Evolutionary conservation across 2,329 filamentous ascomycete species (phyloP), one percentile per base, ranked within the genome.

Genomic region (Penicillium digitatum): DNA sequence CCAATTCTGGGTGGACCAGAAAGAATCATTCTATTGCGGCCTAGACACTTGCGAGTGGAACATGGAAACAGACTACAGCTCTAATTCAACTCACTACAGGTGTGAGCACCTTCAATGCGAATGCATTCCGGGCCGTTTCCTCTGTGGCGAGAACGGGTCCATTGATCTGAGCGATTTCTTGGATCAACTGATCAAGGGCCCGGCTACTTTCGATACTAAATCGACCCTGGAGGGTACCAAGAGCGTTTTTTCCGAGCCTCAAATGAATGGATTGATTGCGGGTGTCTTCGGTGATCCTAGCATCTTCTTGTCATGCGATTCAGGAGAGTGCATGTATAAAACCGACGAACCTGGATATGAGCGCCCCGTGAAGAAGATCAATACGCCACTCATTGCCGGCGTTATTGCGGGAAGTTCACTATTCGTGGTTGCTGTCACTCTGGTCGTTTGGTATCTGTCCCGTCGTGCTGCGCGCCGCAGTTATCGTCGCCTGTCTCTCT

Each of bases 1-100:
- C 65, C 94, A 99, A 74, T 99, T 99, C 76, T 99, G 94, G 93
- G 90, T 99, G 45, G 92, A 95, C 65, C 84, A 93, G 63, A 81
- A 83, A 60, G 94, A 99, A 75, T 97, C 94, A 1, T 99, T 99
- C 79, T 99, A 95, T 74, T 99, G 95, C 76, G 86, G 88, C 59
- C 79, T 99, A 55, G 85, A 90, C 66, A 87, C 87, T 16, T 99
- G 94, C 77, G 75, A 83, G 16, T 94, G 89, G 66, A 81, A 76
- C 48, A 84, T 87, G 70, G 82, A 88, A 54, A 87, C 86, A 56
- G 81, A 84, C 52, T 82, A 86, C 32, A 78, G 82, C 49, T 82
- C 84, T 65, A 99, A 99, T 74, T 86, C 82, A 52, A 97, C 93
- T 2, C 82, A 81, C 48, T 97, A 97, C 76, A 82, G 84, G 62